phyloP scores from a whole-genome alignment of 805 yeast species.

The Saccharomyces jurei region DNA sequence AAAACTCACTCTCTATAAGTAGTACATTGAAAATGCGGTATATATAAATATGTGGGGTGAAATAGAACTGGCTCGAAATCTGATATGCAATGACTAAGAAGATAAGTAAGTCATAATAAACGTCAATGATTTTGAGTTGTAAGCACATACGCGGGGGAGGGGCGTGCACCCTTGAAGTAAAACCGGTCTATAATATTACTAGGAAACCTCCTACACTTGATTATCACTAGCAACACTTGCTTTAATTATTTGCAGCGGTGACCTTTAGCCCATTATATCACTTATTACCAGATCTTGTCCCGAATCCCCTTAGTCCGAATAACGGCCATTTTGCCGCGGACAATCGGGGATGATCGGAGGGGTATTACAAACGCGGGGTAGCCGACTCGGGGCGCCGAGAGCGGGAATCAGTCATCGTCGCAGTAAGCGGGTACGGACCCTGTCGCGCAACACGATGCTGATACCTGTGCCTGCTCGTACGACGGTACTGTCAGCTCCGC shows the following conservation, averaged over 20 bases:
- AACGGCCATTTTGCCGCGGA: background rate
- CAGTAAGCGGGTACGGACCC: conserved; percentile 1
- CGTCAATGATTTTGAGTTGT: background rate
- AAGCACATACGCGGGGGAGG: background rate
- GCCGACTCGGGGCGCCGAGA: background rate
- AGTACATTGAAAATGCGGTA: background rate
- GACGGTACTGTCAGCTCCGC: conserved; percentile 6
- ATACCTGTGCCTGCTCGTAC: conserved; percentile 5
- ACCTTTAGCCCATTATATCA: background rate
- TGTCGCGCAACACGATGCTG: background rate
- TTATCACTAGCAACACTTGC: background rate
- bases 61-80: background rate
- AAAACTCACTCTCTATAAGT: background rate
- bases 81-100: background rate
- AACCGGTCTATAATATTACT: background rate
- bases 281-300: background rate
- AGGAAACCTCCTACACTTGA: too few species aligned
- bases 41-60: background rate
- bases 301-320: background rate
- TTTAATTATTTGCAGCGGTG: background rate
- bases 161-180: background rate
- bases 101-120: background rate
- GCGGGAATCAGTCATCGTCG: conserved; percentile 2
- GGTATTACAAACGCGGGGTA: background rate
- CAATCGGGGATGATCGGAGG: conserved; percentile 1